phyloP scores from a whole-genome alignment of 2,329 filamentous ascomycete species.

The Alternaria consortialis region DNA sequence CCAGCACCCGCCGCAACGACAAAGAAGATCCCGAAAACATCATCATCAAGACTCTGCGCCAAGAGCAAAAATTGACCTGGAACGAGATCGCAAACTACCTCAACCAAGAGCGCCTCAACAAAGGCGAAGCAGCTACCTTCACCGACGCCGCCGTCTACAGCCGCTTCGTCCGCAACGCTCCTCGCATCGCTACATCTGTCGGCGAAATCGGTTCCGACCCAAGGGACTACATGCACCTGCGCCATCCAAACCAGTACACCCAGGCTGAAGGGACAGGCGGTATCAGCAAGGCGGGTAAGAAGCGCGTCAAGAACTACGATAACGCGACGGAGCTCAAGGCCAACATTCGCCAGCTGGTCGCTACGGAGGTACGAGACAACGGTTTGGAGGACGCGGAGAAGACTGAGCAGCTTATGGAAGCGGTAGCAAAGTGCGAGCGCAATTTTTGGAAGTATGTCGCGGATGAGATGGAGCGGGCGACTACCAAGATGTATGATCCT shows the following conservation, averaged over 20 bases:
- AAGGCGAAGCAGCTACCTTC: constrained; percentile 26
- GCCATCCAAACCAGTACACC: constrained; percentile 25
- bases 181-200: constrained; percentile 29
- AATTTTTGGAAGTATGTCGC: constrained; percentile 46
- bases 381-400: constrained; percentile 30
- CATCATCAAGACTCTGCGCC: constrained; percentile 45
- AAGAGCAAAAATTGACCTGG: constrained; percentile 37
- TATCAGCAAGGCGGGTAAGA: constrained; percentile 27
- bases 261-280: constrained; percentile 2
- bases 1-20: background rate
- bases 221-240: constrained; percentile 47
- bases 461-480: constrained; percentile 42
- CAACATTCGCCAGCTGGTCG: constrained; percentile 29
- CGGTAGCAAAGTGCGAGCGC: constrained; percentile 37
- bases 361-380: constrained; percentile 5
- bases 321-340: constrained; percentile 33
- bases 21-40: constrained; percentile 44
- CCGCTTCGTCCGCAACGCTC: constrained; percentile 46
- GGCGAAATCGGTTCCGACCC: constrained; percentile 44
- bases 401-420: constrained; percentile 38
- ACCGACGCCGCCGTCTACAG: constrained; percentile 48
- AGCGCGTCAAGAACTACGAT: constrained; percentile 34
- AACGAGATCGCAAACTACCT: constrained; percentile 37
- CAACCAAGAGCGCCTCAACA: constrained; percentile 32
- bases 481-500: constrained; percentile 33